A percentile compares a stretch with the other conserved stretches of the same genome.
phyloP scores from a whole-genome alignment of 345 rosid species.

The Pelargonium nanum region DNA sequence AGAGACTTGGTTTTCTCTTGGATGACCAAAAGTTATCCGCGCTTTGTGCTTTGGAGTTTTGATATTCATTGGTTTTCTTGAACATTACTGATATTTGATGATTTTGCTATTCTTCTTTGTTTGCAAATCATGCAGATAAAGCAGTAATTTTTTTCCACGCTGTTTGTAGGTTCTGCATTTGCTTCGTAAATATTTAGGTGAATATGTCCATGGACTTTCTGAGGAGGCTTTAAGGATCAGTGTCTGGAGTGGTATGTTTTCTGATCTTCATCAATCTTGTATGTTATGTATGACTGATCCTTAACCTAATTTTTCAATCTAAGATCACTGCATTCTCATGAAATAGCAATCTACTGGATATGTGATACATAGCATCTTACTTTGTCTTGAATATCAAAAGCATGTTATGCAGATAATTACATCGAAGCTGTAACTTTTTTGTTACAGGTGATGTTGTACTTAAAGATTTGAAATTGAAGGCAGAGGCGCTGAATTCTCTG shows the following conservation, averaged over 20 bases:
- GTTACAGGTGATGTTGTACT: constrained; percentile 88
- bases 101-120: background rate
- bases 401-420: background rate
- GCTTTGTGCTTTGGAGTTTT: background rate
- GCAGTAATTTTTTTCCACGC: background rate
- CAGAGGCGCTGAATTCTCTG: constrained; percentile 85
- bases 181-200: constrained; percentile 96
- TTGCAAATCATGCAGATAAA: background rate
- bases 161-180: constrained; percentile 72
- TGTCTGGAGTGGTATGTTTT: constrained; percentile 85
- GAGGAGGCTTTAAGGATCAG: constrained; percentile 86
- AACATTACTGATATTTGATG: no score
- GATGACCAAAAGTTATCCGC: no score
- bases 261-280: background rate
- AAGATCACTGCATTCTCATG: background rate
- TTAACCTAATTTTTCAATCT: background rate
- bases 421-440: constrained; percentile 7
- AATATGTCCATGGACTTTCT: constrained; percentile 92
- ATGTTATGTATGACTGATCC: background rate
- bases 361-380: background rate
- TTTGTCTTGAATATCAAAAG: background rate
- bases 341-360: background rate
- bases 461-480: constrained; percentile 83
- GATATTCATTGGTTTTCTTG: no score
- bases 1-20: no score